Evolutionary conservation across 2,329 filamentous ascomycete genomes (phyloP), one percentile per base, ranked within the genome.

Genomic region (Bipolaris gigantea): DNA sequence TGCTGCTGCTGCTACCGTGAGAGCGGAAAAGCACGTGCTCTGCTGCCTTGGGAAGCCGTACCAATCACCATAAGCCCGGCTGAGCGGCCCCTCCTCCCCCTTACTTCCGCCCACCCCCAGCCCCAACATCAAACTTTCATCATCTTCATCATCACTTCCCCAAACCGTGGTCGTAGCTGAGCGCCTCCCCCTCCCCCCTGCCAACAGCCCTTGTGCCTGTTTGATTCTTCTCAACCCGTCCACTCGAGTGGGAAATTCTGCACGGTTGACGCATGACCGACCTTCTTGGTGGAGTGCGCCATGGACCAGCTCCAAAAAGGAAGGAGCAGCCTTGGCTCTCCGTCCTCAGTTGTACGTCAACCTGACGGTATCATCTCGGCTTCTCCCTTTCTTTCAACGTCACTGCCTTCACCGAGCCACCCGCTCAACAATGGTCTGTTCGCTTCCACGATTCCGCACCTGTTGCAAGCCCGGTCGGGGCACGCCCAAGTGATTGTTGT

Each of bases 381-480:
- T 30, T 35, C 32, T 40, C 36, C 40, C 40, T 30, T 42, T 5
- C n/a, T 42, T 27, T 42, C n/a, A 25, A 30, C 25, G n/a, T 42
- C 25, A 25, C 25, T 27, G n/a, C 9, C 21, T 49, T 63, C 57
- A 58, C 42, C 42, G 54, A 34, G 48, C 15, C 10, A 39, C 39
- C n/a, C 41, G 44, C 38, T 60, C 49, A 10, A 60, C 64, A 11
- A 71, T 53, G 1, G 69, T 73, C 55, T 59, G 60, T 53, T 73
- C 65, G 32, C 71, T 72, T 27, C 63, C 66, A 4, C 55, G 52
- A 33, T 59, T 47, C 32, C 57, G 62, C 15, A 47, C 47, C 2
- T 61, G 60, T 48, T 49, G 43, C 11, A 69, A 46, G 16, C 56
- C 60, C 1, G 69, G 66, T 46, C 69, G 63, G 25, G 57, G 38